Evolutionary conservation across 176 grass and related monocot species (phyloP), one percentile per base, ranked within the genome.

Genomic region (Thinopyrum elongatum): DNA sequence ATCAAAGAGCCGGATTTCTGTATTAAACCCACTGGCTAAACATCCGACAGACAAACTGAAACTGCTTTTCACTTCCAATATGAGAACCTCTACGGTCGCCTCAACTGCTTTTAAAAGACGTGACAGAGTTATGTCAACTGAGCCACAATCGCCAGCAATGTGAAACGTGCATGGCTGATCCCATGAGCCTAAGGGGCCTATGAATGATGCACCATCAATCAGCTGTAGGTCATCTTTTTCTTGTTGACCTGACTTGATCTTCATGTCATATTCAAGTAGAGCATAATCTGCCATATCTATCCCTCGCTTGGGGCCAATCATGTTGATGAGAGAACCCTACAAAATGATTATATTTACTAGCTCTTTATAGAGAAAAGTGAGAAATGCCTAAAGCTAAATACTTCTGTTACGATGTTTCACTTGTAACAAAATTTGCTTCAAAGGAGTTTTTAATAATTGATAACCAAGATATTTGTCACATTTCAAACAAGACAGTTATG

Each of bases 291-390:
- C 5, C 22, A 74, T 67, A 29, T 67, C 17, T 74, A 74, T 74
- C 39, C 38, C 70, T 74, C 70, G 70, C 39, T 74, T 47, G 14
- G 39, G 70, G 22, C 70, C 70, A 47, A 10, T 19, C 70, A 74
- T 76, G 21, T 65, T 16, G 28, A 84, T 65, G 38, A 76, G 16
- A 12, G 83, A 85, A 66, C 83, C 83, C 82, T 83, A 31, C 34
- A 83, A 46, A 74, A 83, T 21, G 15, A 39, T 71, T 39, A 13
- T 73, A 7, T 62, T 60, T 81, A 67, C 62, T 33, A 81, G 2
- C 39, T 22, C 61, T 76, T 67, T 10, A 2, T 81, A 67, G 42
- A 65, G 39, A 46, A 81, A 30, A 80, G 11, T 70, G 65, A 47
- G 76, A 60, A 78, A 36, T 25, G 14, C 3, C 47, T 25, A 41